Evolutionary conservation across 768 basidiomycete genomes (phyloP), one percentile per base, ranked within the genome.

Genomic region (Leccinellum luteum): DNA sequence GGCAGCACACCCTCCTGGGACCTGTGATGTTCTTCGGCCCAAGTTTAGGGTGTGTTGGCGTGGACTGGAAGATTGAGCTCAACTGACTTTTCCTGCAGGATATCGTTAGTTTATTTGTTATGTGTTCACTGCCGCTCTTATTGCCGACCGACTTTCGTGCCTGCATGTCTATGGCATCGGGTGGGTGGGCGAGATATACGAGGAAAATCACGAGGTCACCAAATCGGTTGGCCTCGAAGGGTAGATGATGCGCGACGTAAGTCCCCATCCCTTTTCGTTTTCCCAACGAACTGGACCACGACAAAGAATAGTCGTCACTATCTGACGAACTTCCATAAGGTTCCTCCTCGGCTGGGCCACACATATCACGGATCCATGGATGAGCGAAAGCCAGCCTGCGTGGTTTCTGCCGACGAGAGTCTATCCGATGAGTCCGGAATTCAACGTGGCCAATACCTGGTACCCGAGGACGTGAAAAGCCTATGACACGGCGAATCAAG

Each of bases 181-280:
- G n/a, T n/a, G 96, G 49, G 98, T 96, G 3, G 96, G 96, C 32
- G 95, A 98, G 76, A 98, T 98, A 61, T 98, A 98, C 79, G 98
- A 98, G 73, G 95, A 90, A 45, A 99, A 99, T 69, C 84, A 92
- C 55, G 94, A 96, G 74, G 98, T 99, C 70, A 88, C 93, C 6
- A 92, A 93, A 66, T 78, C 98, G 8, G 83, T 97, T 31, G 88
- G 94, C 21, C 80, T 97, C 30, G 91, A 94, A 56, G 89, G 91
- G 38, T 85, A 85, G 59, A 87, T 90, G 83, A 81, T 96, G 75
- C 86, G 90, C n/a, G 93, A 94, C 58, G 89, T 89, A 64, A 64
- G 84, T 75, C n/a, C n/a, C 28, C 15, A 10, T 1, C 15, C 3
- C 10, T 19, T 30, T 38, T n/a, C n/a, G 6, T 51, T 23, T 1